A percentile compares a stretch with the other conserved stretches of the same genome.
phyloP scores from a whole-genome alignment of 352 stramenopile genomes.

The Elongisporangium anandrum region DNA sequence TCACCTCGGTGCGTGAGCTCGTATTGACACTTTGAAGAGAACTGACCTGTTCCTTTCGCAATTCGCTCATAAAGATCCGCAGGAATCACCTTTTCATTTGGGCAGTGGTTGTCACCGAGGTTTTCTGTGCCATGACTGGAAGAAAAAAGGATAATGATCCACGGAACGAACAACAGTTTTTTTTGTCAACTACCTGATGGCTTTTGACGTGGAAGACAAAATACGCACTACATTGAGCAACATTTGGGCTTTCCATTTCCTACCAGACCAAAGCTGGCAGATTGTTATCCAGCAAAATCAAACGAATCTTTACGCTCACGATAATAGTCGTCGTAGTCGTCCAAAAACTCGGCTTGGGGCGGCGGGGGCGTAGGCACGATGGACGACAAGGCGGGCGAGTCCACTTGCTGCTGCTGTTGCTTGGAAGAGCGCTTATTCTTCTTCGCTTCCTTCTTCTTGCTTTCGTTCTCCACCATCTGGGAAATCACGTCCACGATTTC shows the following conservation, averaged over 20 bases:
- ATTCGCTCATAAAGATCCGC: no score
- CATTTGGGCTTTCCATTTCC: not conserved
- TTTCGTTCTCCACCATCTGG: slow-evolving; percentile 75
- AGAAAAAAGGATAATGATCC: no score
- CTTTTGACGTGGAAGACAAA: not conserved
- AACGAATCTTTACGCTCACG: slow-evolving; percentile 55
- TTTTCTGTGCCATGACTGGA: no score
- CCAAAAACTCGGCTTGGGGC: slow-evolving; percentile 25
- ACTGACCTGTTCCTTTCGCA: no score
- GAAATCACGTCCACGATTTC: slow-evolving; percentile 79
- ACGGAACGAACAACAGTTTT: no score
- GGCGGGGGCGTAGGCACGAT: slow-evolving; percentile 22
- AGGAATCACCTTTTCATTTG: no score
- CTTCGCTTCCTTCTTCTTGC: slow-evolving; percentile 48
- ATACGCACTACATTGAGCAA: not conserved
- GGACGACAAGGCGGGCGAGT: slow-evolving; percentile 11
- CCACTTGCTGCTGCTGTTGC: slow-evolving; percentile 9
- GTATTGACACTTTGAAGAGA: no score
- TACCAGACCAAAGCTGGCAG: not conserved
- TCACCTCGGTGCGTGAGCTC: no score
- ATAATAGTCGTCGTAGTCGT: slow-evolving; percentile 45
- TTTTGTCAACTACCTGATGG: no score
- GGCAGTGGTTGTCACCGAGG: no score
- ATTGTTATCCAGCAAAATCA: slow-evolving; percentile 50
- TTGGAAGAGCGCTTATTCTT: slow-evolving; percentile 25